A percentile compares a stretch with the other conserved stretches of the same genome.
Conservation (phyloP, 129 eudicot species). For the Lonicera japonica region DNA sequence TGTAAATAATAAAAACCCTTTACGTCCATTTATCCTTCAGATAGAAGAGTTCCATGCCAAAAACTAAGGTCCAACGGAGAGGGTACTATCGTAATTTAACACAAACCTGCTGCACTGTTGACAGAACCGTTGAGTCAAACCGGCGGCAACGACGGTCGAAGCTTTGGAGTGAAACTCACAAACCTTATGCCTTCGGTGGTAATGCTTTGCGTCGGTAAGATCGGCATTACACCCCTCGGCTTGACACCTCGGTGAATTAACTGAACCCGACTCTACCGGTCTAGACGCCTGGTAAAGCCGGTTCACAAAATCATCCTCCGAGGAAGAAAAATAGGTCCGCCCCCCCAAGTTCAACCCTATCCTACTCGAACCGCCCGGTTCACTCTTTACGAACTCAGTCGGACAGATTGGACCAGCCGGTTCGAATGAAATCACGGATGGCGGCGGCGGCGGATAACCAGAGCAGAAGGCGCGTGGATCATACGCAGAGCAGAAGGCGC, state of each 20-base stretch:
- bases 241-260: slow-evolving; percentile 68
- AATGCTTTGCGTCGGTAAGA: slow-evolving; percentile 88
- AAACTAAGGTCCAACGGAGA: too few species aligned
- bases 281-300: slow-evolving; percentile 87
- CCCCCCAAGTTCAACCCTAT: slow-evolving; percentile 93
- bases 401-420: slow-evolving; percentile 21
- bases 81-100: background rate
- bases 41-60: too few species aligned
- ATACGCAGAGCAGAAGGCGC: slow-evolving; percentile 31
- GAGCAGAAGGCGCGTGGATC: slow-evolving; percentile 65
- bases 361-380: slow-evolving; percentile 53
- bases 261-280: slow-evolving; percentile 49
- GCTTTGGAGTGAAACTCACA: slow-evolving; percentile 99
- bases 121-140: slow-evolving; percentile 94
- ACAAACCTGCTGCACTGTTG: slow-evolving; percentile 97
- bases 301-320: slow-evolving; percentile 91
- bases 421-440: slow-evolving; percentile 33
- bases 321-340: slow-evolving; percentile 79
- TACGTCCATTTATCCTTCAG: too few species aligned
- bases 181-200: slow-evolving; percentile 96
- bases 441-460: slow-evolving; percentile 17
- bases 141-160: slow-evolving; percentile 90
- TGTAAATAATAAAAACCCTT: too few species aligned
- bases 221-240: slow-evolving; percentile 99
- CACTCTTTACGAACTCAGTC: slow-evolving; percentile 56